Conservation (phyloP, 495 filamentous ascomycete species). For the Aspergillus bridgeri region DNA sequence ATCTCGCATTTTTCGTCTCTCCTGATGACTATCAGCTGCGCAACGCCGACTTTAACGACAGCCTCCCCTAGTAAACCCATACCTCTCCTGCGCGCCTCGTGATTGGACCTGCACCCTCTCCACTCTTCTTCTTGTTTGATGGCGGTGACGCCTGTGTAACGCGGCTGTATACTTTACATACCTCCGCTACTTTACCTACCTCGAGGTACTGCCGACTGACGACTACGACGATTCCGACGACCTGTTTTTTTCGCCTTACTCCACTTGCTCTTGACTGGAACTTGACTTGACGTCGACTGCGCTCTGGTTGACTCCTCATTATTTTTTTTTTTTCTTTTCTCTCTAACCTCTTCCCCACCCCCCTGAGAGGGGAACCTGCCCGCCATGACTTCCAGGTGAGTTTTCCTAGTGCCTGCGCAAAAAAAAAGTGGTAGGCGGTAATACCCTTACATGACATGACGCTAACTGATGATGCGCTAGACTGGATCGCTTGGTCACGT, state of each 20-base stretch:
- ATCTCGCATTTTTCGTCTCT: neutral
- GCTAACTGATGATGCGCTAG: conserved; percentile 46
- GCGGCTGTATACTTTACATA: conserved; percentile 15
- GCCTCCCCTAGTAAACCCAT: neutral
- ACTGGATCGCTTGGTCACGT: conserved; percentile 93
- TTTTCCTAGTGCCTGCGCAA: conserved; percentile 3
- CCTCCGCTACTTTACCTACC: conserved; percentile 15
- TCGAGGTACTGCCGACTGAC: neutral
- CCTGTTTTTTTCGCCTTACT: conserved; percentile 5
- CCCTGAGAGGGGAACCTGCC: conserved; percentile 22
- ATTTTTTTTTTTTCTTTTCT: neutral
- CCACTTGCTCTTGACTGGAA: neutral
- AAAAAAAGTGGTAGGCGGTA: neutral
- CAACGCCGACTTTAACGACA: neutral
- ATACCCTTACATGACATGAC: conserved; percentile 19
- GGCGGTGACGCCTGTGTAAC: conserved; percentile 25
- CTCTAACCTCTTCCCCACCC: neutral
- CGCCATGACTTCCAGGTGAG: conserved; percentile 56
- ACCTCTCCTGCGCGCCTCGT: neutral
- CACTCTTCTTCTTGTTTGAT: conserved; percentile 9
- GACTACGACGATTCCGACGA: neutral
- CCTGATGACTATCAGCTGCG: neutral
- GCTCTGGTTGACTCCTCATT: neutral
- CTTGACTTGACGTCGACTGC: neutral
- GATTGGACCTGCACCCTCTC: neutral